phyloP scores from a whole-genome alignment of 2,329 filamentous ascomycete species.

The Trichoderma pleuroti region DNA sequence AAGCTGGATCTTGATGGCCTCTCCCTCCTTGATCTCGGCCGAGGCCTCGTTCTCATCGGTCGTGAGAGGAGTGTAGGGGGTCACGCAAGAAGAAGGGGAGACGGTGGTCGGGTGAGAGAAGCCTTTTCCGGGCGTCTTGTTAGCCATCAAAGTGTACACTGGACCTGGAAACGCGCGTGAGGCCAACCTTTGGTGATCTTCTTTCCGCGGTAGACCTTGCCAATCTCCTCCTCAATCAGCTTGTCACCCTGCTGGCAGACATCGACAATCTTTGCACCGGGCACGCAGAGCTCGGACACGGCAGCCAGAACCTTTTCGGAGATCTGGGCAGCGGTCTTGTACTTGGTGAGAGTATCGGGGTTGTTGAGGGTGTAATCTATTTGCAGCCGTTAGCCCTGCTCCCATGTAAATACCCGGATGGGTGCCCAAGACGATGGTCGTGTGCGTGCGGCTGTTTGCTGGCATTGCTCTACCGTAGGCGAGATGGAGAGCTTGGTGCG shows the following conservation, averaged over 20 bases:
- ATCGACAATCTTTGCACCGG: slow-evolving; percentile 87
- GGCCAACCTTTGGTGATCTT: slow-evolving; percentile 80
- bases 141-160: not conserved
- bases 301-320: slow-evolving; percentile 92
- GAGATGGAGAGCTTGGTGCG: slow-evolving; percentile 7
- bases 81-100: slow-evolving; percentile 90
- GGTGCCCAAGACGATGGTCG: not conserved
- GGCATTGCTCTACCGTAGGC: not conserved
- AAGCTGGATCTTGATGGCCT: slow-evolving; percentile 96
- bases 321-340: slow-evolving; percentile 94
- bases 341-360: slow-evolving; percentile 95
- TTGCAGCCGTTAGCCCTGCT: slow-evolving; percentile 6
- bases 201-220: slow-evolving; percentile 98
- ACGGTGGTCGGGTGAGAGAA: slow-evolving; percentile 93
- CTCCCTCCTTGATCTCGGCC: slow-evolving; percentile 73
- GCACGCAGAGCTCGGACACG: slow-evolving; percentile 69
- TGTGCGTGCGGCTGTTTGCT: not conserved
- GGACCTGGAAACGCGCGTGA: not conserved
- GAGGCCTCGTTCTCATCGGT: slow-evolving; percentile 83
- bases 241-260: slow-evolving; percentile 96
- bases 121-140: slow-evolving; percentile 45
- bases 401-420: not conserved
- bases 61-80: slow-evolving; percentile 89
- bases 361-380: slow-evolving; percentile 86
- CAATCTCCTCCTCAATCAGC: slow-evolving; percentile 86